Base-by-base conservation (phyloP, 202 grass and related monocot species). In the Elaeis oleifera region DNA sequence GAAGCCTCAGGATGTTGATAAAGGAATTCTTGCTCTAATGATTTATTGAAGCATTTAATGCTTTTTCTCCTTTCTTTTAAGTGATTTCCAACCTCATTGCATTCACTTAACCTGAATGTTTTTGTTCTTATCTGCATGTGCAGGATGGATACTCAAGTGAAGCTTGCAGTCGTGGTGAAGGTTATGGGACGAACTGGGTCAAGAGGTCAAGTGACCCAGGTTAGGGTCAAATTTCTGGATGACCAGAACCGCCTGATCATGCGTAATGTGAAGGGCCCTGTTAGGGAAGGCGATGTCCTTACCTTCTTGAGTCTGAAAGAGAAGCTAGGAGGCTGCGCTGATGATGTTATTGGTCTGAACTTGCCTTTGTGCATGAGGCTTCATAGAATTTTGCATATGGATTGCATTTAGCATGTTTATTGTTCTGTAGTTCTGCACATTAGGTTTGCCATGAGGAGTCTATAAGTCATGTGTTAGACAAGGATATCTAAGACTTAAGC, bases 161-260 rank as follows among this genome's bases (percentile, higher is more conserved):
- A 95, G 85, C 76, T 95, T 25, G 85, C 89, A 23, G 89, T 85
- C 19, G 89, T 95, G 17, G 85, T 89, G 36, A 89, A 95, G 81
- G 79, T 95, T 20, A 95, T 89, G 76, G 89, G 89, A 66, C 77
- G 89, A 6, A 95, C 85, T 0, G 85, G 89, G 27, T 95, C 82
- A 27, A 84, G 79, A 68, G 89, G 85, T 80, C 85, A 95, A 74
- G 89, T 95, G 62, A 95, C 85, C 56, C 89, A 95, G 65, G 89
- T 95, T 52, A 80, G 89, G 68, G 89, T 95, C 19, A 95, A 95
- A 79, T 95, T 95, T 50, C 59, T 95, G 79, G 89, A 95, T 73
- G 89, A 95, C 60, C 85, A 89, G 73, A 95, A 95, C 79, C 76
- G 89, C 76, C 81, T 95, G 65, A 95, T 95, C 89, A 95, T 89